Evolutionary conservation across 345 rosid species (phyloP), one percentile per base, ranked within the genome.

Genomic region (Aquilaria sinensis): DNA sequence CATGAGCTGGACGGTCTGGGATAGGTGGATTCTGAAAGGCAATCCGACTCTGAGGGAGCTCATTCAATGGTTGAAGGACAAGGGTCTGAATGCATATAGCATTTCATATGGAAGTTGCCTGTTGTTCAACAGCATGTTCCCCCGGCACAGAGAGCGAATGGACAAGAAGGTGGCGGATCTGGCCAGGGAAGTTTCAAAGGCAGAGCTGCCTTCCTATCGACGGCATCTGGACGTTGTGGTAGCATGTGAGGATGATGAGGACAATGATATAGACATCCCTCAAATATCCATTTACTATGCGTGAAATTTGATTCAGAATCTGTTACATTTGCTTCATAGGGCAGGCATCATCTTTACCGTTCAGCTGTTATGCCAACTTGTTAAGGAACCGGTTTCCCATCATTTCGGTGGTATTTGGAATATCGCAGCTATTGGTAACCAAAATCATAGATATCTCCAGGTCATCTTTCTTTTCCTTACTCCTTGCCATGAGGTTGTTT

Each of bases 1-100:
- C 73, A 85, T 80, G 97, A 80, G 85, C 55, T 91, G 97, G 94
- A 91, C 94, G 0, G 96, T 88, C 41, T 91, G 97, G 97, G 96
- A 91, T 82, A 73, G 96, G 70, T 91, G 97, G 97, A 74, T 86
- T 10, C 60, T 91, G 6, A 74, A 53, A 66, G 78, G 78, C 63
- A 83, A 91, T 76, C 96, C 96, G 3, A 88, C 88, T 8, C 70
- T 91, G 55, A 78, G 85, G 64, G 96, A 86, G 67, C 90, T 91
- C 47, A 77, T 91, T 16, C 78, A 81, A 61, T 91, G 97, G 97
- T 85, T 91, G 48, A 74, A 80, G 75, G 74, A 79, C 5, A 88
- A 86, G 69, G 97, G 97, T 14, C 81, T 91, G 14, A 76, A 65
- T 31, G 97, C 97, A 1, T 91, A 91, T 75, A 91, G 96, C 74